phyloP scores from a whole-genome alignment of 2,329 filamentous ascomycete species.

The Rhinocladiella mackenziei region DNA sequence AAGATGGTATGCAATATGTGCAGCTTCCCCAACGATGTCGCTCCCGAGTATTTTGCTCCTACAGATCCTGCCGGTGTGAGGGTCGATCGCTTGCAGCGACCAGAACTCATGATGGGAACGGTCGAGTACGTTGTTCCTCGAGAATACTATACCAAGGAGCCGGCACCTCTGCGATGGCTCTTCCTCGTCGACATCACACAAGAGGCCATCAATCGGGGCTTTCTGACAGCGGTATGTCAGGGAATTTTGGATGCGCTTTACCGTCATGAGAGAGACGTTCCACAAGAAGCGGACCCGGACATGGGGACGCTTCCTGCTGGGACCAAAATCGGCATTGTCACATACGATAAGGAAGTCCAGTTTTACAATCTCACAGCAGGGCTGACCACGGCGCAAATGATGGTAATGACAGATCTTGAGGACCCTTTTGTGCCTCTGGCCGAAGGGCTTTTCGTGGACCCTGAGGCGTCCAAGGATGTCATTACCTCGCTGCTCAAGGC shows the following conservation, averaged over 20 bases:
- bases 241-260: constrained; percentile 84
- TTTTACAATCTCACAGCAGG: constrained; percentile 90
- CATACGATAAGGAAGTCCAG: constrained; percentile 93
- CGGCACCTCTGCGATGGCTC: constrained; percentile 79
- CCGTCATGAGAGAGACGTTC: constrained; percentile 56
- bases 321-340: constrained; percentile 88
- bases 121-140: constrained; percentile 97
- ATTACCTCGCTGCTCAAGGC: constrained; percentile 82
- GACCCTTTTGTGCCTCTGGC: constrained; percentile 92
- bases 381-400: constrained; percentile 88
- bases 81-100: constrained; percentile 80
- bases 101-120: constrained; percentile 84
- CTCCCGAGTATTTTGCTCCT: constrained; percentile 87
- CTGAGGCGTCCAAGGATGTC: constrained; percentile 78
- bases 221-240: constrained; percentile 83
- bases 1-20: constrained; percentile 99
- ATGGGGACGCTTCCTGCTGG: constrained; percentile 65
- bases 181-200: constrained; percentile 93
- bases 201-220: constrained; percentile 85
- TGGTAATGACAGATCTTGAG: constrained; percentile 96
- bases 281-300: constrained; percentile 52
- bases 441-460: constrained; percentile 90
- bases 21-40: constrained; percentile 91
- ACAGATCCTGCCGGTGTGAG: constrained; percentile 81
- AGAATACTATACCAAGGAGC: constrained; percentile 96